phyloP scores from a whole-genome alignment of 345 rosid species.

The Brassica cretica region DNA sequence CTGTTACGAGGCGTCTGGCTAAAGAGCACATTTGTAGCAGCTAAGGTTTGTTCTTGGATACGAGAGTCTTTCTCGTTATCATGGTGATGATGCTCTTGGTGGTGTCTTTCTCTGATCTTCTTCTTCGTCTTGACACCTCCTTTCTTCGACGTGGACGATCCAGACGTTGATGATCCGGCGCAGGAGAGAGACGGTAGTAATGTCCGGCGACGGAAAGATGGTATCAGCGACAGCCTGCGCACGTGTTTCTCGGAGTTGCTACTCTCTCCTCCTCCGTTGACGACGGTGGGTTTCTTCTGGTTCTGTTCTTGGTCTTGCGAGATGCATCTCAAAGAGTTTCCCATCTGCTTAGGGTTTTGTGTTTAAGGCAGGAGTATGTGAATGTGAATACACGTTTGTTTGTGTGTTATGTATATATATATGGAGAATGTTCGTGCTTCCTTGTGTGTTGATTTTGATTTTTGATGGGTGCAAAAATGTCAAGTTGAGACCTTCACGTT shows the following conservation, averaged over 20 bases:
- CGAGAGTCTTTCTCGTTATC: slow-evolving; percentile 50
- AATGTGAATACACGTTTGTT: slow-evolving; percentile 22
- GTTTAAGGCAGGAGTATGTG: slow-evolving; percentile 9
- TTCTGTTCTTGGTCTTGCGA: slow-evolving; percentile 42
- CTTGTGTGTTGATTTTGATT: slow-evolving; percentile 20
- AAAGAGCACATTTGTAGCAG: slow-evolving; percentile 75
- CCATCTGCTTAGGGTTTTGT: slow-evolving; percentile 20
- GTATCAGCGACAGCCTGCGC: slow-evolving; percentile 31
- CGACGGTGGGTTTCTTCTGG: slow-evolving; percentile 37
- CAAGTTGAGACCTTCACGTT: slow-evolving; percentile 44
- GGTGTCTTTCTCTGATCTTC: slow-evolving; percentile 43
- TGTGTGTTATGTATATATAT: slow-evolving; percentile 24
- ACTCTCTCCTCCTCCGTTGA: slow-evolving; percentile 22
- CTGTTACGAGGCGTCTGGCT: slow-evolving; percentile 59
- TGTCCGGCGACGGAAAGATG: slow-evolving; percentile 38
- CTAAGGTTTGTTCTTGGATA: slow-evolving; percentile 73
- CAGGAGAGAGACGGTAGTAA: slow-evolving; percentile 39
- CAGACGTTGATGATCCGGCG: slow-evolving; percentile 38
- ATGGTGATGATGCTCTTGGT: slow-evolving; percentile 36
- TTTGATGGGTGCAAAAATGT: slow-evolving; percentile 26
- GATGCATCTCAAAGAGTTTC: slow-evolving; percentile 41
- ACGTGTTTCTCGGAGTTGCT: slow-evolving; percentile 29
- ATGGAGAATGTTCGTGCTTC: slow-evolving; percentile 37
- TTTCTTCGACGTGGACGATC: slow-evolving; percentile 36
- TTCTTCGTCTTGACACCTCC: slow-evolving; percentile 35